Conservation (phyloP, 371 early-diverging fungal species). For the Catenaria anguillulae region DNA sequence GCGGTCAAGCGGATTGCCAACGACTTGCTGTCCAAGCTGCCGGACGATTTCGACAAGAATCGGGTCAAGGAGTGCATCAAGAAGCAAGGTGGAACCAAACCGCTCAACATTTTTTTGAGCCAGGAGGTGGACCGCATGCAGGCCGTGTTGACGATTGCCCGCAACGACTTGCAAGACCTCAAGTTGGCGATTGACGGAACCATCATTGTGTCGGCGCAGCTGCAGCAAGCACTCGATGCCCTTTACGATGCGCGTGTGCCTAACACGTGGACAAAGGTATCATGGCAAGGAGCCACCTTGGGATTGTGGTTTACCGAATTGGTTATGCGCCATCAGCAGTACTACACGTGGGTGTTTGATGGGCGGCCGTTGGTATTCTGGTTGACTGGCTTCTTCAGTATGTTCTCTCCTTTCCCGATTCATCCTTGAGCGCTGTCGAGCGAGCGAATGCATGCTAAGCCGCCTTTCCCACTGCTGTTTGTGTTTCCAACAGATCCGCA, state of each 20-base stretch:
- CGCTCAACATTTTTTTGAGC: conserved; percentile 41
- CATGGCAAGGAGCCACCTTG: conserved; percentile 33
- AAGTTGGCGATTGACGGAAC: conserved; percentile 44
- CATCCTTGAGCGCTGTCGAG: no score
- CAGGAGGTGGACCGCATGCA: conserved; percentile 47
- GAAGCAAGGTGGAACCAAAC: conserved; percentile 37
- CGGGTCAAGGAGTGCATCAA: conserved; percentile 21
- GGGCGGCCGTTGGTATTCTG: conserved; percentile 41
- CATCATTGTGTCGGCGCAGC: conserved; percentile 29
- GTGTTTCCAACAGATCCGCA: no score
- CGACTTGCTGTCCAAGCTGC: conserved; percentile 36
- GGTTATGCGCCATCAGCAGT: conserved; percentile 27
- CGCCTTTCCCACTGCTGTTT: no score
- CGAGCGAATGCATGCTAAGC: no score
- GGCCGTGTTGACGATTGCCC: conserved; percentile 26
- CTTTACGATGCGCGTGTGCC: conserved; percentile 40
- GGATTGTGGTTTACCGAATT: conserved; percentile 42
- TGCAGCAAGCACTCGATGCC: conserved; percentile 38
- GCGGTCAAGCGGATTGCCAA: conserved; percentile 36
- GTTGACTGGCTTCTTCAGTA: conserved; percentile 40
- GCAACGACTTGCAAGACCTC: conserved; percentile 30
- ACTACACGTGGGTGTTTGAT: conserved; percentile 37
- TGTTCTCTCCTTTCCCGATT: no score
- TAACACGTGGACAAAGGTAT: conserved; percentile 31
- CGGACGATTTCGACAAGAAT: conserved; percentile 39